A percentile compares a stretch with the other conserved stretches of the same genome.
Evolutionary conservation across 148 eudicot species (phyloP).

Genomic region (Amaranthus hypochondriacus): DNA sequence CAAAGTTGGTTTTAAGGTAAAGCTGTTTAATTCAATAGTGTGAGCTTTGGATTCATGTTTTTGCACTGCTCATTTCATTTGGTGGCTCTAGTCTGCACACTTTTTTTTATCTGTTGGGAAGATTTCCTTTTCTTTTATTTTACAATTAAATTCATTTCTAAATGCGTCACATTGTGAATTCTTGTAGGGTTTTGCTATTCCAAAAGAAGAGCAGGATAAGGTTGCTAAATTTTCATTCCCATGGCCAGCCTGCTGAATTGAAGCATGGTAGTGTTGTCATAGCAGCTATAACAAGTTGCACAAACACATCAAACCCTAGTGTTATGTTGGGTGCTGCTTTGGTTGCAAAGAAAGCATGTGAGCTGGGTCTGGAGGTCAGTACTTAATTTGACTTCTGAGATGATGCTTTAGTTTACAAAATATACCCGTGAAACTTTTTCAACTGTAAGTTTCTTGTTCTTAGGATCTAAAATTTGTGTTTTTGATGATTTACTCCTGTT

Average conservation of each 20-base stretch:
- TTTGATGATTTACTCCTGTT: too few species aligned
- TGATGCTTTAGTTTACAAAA: not conserved
- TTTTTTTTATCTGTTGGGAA: too few species aligned
- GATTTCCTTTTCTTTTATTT: too few species aligned
- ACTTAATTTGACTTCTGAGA: not conserved
- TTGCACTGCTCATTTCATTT: not conserved
- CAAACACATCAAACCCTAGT: conserved; percentile 97
- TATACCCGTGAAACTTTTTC: too few species aligned
- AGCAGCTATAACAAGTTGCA: conserved; percentile 97
- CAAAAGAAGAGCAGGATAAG: conserved; percentile 78
- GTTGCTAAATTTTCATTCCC: conserved; percentile 70
- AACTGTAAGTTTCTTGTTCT: too few species aligned
- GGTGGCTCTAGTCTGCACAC: not conserved
- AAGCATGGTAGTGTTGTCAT: conserved; percentile 95
- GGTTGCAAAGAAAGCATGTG: conserved; percentile 96
- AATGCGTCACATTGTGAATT: not conserved
- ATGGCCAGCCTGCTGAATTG: conserved; percentile 85
- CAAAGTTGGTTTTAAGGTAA: conserved; percentile 91
- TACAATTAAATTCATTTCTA: not conserved
- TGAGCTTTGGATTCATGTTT: not conserved
- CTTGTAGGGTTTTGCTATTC: conserved; percentile 79
- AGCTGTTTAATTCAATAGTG: not conserved
- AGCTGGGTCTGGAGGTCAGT: conserved; percentile 88
- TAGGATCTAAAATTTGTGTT: too few species aligned
- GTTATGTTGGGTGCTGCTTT: conserved; percentile 99